Percentiles rank a stretch among this genome's conserved stretches.
These are phyloP conservation scores for Penicillium sp. DNA, from an alignment of 2,329 filamentous ascomycete species.

Conservation along the genomic window DNA sequence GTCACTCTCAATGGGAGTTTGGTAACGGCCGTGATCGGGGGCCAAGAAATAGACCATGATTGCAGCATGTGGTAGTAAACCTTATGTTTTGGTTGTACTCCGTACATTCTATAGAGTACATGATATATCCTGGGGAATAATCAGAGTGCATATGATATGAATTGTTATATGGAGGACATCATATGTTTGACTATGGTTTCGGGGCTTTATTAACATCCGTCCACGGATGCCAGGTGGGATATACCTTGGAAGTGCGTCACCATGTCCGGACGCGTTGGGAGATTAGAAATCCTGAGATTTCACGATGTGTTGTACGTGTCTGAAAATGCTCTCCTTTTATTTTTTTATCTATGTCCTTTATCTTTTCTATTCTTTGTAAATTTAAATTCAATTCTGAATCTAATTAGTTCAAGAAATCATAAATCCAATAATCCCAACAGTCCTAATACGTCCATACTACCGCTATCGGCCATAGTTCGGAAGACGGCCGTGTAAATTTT, in stretches of 20 bases:
- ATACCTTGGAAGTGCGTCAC: slow-evolving; percentile 3
- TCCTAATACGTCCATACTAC: neutral
- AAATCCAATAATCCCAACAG: neutral
- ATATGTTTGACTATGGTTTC: neutral
- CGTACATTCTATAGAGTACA: neutral
- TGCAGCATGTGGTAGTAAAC: neutral
- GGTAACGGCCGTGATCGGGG: slow-evolving; percentile 1
- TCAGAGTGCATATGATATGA: slow-evolving; percentile 1
- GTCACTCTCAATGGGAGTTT: neutral
- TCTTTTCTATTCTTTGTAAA: neutral
- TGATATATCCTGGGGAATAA: neutral
- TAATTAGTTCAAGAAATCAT: neutral
- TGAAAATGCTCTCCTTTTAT: neutral
- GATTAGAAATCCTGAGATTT: neutral
- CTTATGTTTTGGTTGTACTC: neutral
- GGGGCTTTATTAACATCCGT: slow-evolving; percentile 3
- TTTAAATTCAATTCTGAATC: neutral
- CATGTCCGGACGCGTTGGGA: slow-evolving; percentile 2
- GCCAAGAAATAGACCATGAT: neutral
- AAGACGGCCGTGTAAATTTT: slow-evolving; percentile 8
- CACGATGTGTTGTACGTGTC: neutral
- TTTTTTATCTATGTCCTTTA: too few species aligned
- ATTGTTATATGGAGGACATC: neutral
- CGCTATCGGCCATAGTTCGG: slow-evolving; percentile 12
- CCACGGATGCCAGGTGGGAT: neutral